phyloP scores from a whole-genome alignment of 2,329 filamentous ascomycete species.

The Neofusicoccum parvum region DNA sequence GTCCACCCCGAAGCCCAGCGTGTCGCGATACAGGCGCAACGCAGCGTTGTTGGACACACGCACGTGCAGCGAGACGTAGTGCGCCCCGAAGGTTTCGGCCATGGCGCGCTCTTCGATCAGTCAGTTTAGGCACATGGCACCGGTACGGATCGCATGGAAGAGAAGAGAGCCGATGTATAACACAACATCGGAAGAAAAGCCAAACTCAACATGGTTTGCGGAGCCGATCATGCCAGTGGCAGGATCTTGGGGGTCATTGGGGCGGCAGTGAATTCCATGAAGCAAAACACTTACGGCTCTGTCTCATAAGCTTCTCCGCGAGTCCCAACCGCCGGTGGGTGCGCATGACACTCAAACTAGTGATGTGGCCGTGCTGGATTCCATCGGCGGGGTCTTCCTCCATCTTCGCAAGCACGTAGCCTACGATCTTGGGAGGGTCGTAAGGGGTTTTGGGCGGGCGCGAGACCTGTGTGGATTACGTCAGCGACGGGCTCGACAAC shows the following conservation, averaged over 20 bases:
- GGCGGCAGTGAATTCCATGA: too few species aligned
- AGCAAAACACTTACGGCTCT: constrained; percentile 70
- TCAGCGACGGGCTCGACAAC: not conserved
- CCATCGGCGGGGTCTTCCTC: constrained; percentile 95
- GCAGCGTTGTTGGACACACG: constrained; percentile 92
- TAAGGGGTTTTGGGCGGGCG: constrained; percentile 74
- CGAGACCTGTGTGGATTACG: constrained; percentile 56
- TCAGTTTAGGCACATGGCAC: not conserved
- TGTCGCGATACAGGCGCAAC: constrained; percentile 88
- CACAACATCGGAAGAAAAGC: too few species aligned
- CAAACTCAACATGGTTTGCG: too few species aligned
- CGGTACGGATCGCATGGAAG: too few species aligned
- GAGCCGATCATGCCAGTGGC: too few species aligned
- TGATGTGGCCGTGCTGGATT: constrained; percentile 93
- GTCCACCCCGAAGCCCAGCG: constrained; percentile 83
- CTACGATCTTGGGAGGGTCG: constrained; percentile 95
- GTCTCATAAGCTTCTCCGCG: constrained; percentile 96
- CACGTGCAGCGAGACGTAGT: constrained; percentile 95
- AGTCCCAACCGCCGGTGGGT: constrained; percentile 90
- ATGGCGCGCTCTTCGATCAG: constrained; percentile 76
- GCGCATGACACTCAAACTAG: constrained; percentile 90
- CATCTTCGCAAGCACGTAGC: constrained; percentile 99
- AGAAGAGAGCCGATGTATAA: too few species aligned
- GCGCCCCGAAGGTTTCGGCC: constrained; percentile 89
- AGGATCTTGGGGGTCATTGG: too few species aligned